Percentiles rank a stretch among this genome's conserved stretches.
These are phyloP conservation scores for Ganoderma lucidum DNA, from an alignment of 1,284 basidiomycete genomes.

Conservation along the genomic window DNA sequence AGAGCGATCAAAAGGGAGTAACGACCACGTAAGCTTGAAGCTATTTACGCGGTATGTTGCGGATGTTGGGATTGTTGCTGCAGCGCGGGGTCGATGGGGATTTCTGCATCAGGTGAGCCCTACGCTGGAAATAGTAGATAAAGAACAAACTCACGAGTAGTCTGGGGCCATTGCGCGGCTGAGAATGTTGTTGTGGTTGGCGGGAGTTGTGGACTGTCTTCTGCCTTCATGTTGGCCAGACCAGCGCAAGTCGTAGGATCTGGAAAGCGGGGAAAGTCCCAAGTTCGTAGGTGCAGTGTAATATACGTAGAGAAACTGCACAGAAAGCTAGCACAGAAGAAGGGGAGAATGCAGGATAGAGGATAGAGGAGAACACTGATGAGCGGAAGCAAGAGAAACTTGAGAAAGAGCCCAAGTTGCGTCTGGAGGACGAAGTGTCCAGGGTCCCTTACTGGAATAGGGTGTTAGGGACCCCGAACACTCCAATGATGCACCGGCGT, in stretches of 20 bases:
- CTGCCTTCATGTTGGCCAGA: conserved; percentile 24
- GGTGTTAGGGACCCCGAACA: not conserved
- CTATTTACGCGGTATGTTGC: conserved; percentile 32
- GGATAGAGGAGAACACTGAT: not conserved
- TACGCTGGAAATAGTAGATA: conserved; percentile 12
- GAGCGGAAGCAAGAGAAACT: not conserved
- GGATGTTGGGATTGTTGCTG: conserved; percentile 65
- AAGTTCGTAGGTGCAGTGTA: not conserved
- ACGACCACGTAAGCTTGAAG: not conserved
- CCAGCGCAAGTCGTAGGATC: no score
- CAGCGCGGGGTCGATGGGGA: conserved; percentile 74
- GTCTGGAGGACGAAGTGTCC: not conserved
- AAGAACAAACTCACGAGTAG: conserved; percentile 45
- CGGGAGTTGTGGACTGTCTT: conserved; percentile 23
- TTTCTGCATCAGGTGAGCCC: conserved; percentile 46
- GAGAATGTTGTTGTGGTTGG: conserved; percentile 41
- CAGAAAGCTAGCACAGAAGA: not conserved
- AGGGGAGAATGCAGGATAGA: not conserved
- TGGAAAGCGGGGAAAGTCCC: no score
- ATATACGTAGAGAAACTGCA: not conserved
- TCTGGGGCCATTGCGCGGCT: conserved; percentile 50
- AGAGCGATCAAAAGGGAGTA: conserved; percentile 23
- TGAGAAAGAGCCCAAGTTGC: not conserved
- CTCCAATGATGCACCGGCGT: not conserved
- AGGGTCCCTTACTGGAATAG: not conserved